These are phyloP conservation scores for Angomonas deanei DNA, from an alignment of 208 protist species.

Conservation along the genomic window DNA sequence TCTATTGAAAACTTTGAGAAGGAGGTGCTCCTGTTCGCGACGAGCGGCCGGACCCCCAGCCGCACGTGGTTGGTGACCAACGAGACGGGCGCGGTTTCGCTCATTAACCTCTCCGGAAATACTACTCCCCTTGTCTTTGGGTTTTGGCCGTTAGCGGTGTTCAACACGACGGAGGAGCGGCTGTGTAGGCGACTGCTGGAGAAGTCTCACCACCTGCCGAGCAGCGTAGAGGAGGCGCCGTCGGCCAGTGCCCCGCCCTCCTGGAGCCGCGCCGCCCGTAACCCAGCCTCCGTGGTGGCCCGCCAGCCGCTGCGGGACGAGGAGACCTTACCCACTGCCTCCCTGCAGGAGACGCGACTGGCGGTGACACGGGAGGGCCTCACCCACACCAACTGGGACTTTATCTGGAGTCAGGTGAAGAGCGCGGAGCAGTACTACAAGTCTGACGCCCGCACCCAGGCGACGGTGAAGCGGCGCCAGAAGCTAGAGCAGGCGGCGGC, in stretches of 20 bases:
- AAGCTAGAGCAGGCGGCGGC: constrained; percentile 41
- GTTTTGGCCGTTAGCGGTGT: constrained; percentile 75
- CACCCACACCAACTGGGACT: constrained; percentile 53
- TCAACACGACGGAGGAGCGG: constrained; percentile 53
- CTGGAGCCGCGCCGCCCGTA: constrained; percentile 69
- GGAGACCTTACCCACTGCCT: background rate
- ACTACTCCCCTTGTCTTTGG: constrained; percentile 51
- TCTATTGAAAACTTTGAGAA: constrained; percentile 26
- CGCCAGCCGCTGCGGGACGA: background rate
- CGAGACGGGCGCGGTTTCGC: constrained; percentile 13
- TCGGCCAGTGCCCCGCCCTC: constrained; percentile 8
- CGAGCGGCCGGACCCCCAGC: constrained; percentile 31
- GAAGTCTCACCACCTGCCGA: background rate
- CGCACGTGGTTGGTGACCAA: constrained; percentile 67
- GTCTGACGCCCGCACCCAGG: constrained; percentile 26
- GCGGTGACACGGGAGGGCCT: constrained; percentile 9
- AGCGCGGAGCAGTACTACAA: constrained; percentile 48
- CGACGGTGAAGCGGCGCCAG: constrained; percentile 18
- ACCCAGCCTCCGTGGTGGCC: constrained; percentile 8
- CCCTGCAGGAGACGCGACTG: background rate
- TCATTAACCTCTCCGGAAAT: constrained; percentile 42
- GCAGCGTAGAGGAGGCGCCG: background rate
- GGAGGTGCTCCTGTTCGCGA: constrained; percentile 31
- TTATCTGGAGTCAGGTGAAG: constrained; percentile 53
- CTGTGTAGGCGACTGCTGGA: constrained; percentile 26